These are phyloP conservation scores for Begonia masoniana DNA, from an alignment of 306 rosid genomes.

Conservation along the genomic window DNA sequence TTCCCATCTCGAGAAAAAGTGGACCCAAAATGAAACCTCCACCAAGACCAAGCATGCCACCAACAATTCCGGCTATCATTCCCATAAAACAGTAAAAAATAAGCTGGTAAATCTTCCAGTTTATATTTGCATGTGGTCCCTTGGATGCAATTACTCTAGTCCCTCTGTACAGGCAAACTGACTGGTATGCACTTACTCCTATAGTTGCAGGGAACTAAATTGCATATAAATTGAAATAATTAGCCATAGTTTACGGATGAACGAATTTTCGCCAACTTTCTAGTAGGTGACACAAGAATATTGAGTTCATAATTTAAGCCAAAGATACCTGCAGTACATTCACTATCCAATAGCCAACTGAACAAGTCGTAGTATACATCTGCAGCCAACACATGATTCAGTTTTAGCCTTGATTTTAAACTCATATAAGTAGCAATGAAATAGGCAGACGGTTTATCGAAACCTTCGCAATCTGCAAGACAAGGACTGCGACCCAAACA, in stretches of 20 bases:
- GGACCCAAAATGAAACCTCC: slow-evolving; percentile 98
- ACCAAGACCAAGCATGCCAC: slow-evolving; percentile 91
- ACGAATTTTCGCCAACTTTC: too few relatives aligned
- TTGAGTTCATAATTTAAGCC: too few relatives aligned
- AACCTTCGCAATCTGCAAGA: slow-evolving; percentile 71
- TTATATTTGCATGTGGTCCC: slow-evolving; percentile 30
- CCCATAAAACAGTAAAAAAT: slow-evolving; percentile 48
- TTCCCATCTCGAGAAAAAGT: slow-evolving; percentile 78
- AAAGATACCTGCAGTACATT: slow-evolving; percentile 59
- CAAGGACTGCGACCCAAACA: slow-evolving; percentile 86
- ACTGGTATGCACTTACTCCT: slow-evolving; percentile 77
- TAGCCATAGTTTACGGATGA: too few relatives aligned
- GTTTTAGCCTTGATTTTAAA: background rate
- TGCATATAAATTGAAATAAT: too few relatives aligned
- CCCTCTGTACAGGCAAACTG: slow-evolving; percentile 60
- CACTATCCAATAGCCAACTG: slow-evolving; percentile 57
- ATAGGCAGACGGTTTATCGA: background rate
- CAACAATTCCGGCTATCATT: slow-evolving; percentile 68
- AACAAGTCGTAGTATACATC: slow-evolving; percentile 46
- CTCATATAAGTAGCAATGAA: background rate
- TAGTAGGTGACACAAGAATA: too few relatives aligned
- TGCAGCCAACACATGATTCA: slow-evolving; percentile 24
- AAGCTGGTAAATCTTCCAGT: slow-evolving; percentile 40
- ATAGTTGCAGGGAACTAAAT: slow-evolving; percentile 66
- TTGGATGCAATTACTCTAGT: slow-evolving; percentile 49